Conservation (phyloP, 306 rosid genomes). For the Sicyos edulis region DNA sequence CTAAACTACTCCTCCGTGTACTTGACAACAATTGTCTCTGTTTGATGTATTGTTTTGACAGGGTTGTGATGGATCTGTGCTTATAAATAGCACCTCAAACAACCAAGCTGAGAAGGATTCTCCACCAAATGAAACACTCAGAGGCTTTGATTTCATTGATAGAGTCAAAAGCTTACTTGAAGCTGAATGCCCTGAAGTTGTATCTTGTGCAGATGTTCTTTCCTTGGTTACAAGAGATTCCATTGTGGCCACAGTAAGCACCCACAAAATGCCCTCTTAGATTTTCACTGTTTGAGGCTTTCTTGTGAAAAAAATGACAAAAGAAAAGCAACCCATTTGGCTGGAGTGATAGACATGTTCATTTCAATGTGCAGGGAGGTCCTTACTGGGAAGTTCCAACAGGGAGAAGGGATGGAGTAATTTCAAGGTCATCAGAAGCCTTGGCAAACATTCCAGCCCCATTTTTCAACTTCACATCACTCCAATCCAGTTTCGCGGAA, state of each 20-base stretch:
- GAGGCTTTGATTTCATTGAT: constrained; percentile 88
- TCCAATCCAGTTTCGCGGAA: constrained; percentile 54
- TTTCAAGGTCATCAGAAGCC: constrained; percentile 57
- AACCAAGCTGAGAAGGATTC: constrained; percentile 55
- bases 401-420: constrained; percentile 79
- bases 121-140: constrained; percentile 64
- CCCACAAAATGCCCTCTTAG: neutral
- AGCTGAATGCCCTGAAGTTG: constrained; percentile 79
- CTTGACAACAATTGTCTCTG: neutral
- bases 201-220: constrained; percentile 80
- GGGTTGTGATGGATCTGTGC: constrained; percentile 97
- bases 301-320: neutral
- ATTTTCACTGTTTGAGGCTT: neutral
- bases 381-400: constrained; percentile 93
- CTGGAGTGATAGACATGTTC: neutral
- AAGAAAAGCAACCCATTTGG: constrained; percentile 15
- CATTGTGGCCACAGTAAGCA: constrained; percentile 61
- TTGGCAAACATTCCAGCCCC: constrained; percentile 56
- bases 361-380: constrained; percentile 60
- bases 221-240: constrained; percentile 79
- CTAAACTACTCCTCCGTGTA: neutral
- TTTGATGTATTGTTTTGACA: constrained; percentile 20
- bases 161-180: constrained; percentile 73
- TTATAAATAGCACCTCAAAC: constrained; percentile 66
- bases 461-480: constrained; percentile 39